Evolutionary conservation across 2,329 filamentous ascomycete genomes (phyloP), one percentile per base, ranked within the genome.

Genomic region (Nemania sp.): DNA sequence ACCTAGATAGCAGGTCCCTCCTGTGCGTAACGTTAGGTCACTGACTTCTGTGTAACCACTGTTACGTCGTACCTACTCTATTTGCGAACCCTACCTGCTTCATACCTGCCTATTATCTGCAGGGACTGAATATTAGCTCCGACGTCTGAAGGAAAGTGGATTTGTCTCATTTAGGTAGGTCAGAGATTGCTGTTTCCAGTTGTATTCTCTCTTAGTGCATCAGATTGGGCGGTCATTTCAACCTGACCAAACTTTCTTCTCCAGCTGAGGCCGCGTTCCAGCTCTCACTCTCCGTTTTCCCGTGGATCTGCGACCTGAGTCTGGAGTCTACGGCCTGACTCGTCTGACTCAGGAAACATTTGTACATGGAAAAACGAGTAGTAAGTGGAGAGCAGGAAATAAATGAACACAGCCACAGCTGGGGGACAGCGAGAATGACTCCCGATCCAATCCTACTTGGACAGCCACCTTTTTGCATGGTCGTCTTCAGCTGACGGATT

Each of bases 261-360:
- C 43, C 36, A 45, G 59, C 53, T 59, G 52, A 56, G 49, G 49
- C 42, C 44, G 46, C 22, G 24, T 52, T 44, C 50, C 46, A 44
- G 55, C 47, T 42, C 28, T 24, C 47, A 42, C 28, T 50, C 34
- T 44, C 49, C 44, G n/a, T 45, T 56, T 46, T 37, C 24, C 28
- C 36, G 33, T 46, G 41, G 33, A 30, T 15, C 31, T 31, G 28
- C 31, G 28, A 26, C 37, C 37, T 44, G 42, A 44, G 42, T 33
- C 42, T 23, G 15, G 26, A 30, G 19, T n/a, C 24, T 40, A 5
- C 34, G 34, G 40, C 31, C 54, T 41, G 39, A 57, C 43, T 39
- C 44, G 30, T 44, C 46, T 49, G 47, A 46, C 54, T 43, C 54
- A 33, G 37, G 46, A 22, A 34, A 14, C 36, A 39, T n/a, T 23